A percentile compares a stretch with the other conserved stretches of the same genome.
phyloP scores from a whole-genome alignment of 2,329 filamentous ascomycete species.

The Didymella sp. region DNA sequence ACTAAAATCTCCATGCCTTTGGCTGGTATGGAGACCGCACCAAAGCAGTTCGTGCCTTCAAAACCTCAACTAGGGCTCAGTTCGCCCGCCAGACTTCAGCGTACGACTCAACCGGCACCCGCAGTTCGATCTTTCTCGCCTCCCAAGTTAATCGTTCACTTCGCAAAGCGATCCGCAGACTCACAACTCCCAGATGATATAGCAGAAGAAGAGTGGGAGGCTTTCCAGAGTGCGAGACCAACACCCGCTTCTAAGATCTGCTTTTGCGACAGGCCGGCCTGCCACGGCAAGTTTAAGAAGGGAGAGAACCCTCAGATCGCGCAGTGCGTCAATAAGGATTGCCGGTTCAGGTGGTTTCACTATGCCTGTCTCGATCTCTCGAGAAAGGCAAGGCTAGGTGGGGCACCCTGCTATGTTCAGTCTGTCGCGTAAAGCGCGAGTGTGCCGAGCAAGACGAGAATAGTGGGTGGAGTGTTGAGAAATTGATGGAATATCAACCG shows the following conservation, averaged over 20 bases:
- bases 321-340: constrained; percentile 27
- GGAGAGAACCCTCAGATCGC: constrained; percentile 11
- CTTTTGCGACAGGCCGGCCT: constrained; percentile 24
- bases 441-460: constrained; percentile 1
- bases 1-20: neutral
- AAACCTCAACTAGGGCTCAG: neutral
- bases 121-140: neutral
- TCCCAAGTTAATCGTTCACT: neutral
- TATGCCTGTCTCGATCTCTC: constrained; percentile 29
- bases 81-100: neutral
- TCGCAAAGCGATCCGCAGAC: neutral
- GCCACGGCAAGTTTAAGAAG: constrained; percentile 6
- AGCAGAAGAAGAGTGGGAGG: neutral
- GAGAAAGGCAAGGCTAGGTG: constrained; percentile 21
- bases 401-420: constrained; percentile 20
- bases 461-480: neutral
- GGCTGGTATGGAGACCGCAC: neutral
- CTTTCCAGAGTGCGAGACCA: neutral
- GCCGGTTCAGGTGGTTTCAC: constrained; percentile 30
- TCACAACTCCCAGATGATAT: neutral
- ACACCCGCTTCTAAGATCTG: constrained; percentile 23
- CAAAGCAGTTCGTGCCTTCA: neutral
- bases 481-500: neutral
- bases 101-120: neutral
- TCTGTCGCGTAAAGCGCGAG: constrained; percentile 18